Conservation (phyloP, 2,329 filamentous ascomycete species). For the Cytospora mali region DNA sequence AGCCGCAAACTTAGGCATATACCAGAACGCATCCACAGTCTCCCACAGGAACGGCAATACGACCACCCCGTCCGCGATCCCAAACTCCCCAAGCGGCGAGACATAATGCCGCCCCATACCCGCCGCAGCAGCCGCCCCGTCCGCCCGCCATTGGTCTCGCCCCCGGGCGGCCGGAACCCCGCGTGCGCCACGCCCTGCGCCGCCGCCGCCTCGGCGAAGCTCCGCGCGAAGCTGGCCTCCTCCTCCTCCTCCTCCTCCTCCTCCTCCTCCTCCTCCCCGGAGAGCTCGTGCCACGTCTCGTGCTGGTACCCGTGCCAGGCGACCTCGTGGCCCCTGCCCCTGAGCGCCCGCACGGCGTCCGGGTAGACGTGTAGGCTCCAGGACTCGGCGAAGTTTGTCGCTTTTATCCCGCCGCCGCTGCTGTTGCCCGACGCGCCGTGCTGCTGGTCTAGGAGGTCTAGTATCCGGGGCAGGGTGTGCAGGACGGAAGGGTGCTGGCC, state of each 20-base stretch:
- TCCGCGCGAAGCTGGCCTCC: slow-evolving; percentile 33
- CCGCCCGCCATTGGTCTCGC: slow-evolving; percentile 31
- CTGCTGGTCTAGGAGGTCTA: slow-evolving; percentile 32
- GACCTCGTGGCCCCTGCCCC: slow-evolving; percentile 34
- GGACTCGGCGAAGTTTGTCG: slow-evolving; percentile 38
- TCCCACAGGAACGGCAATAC: slow-evolving; percentile 38
- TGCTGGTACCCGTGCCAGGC: slow-evolving; percentile 40
- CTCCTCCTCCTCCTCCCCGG: slow-evolving; percentile 30
- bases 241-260: slow-evolving; percentile 30
- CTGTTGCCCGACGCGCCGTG: too few relatives aligned
- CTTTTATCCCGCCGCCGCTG: slow-evolving; percentile 23
- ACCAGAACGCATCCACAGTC: slow-evolving; percentile 38
- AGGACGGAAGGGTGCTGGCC: slow-evolving; percentile 35
- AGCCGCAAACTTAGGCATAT: slow-evolving; percentile 35
- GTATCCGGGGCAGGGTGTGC: slow-evolving; percentile 35
- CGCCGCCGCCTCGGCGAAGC: slow-evolving; percentile 30
- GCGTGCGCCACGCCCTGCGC: slow-evolving; percentile 29
- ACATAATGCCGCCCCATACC: slow-evolving; percentile 36
- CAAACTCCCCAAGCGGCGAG: slow-evolving; percentile 34
- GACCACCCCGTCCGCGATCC: slow-evolving; percentile 28
- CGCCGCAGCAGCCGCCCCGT: slow-evolving; percentile 32
- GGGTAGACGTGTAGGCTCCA: slow-evolving; percentile 37
- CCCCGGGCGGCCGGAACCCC: slow-evolving; percentile 37
- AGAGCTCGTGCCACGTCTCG: slow-evolving; percentile 33
- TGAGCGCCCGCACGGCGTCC: slow-evolving; percentile 28